phyloP scores from a whole-genome alignment of 1,284 basidiomycete genomes.

The Ustilago crameri region DNA sequence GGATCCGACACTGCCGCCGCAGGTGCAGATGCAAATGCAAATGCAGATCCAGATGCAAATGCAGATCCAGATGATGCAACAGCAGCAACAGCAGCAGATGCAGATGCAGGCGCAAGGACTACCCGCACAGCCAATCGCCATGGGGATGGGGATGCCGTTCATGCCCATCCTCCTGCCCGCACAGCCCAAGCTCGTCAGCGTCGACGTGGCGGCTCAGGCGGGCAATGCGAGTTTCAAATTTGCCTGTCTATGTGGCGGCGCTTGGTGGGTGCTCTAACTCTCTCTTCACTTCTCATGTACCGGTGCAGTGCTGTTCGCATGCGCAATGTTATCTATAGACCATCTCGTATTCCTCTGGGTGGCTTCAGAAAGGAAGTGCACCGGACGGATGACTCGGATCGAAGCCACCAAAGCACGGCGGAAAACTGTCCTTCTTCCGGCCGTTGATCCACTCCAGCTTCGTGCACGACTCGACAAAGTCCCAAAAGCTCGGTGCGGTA shows the following conservation, averaged over 20 bases:
- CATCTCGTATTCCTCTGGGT: no score
- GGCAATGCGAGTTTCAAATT: slow-evolving; percentile 7
- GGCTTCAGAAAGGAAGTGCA: slow-evolving; percentile 18
- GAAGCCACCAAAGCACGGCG: slow-evolving; percentile 31
- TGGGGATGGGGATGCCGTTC: slow-evolving; percentile 4
- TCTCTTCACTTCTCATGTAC: neutral
- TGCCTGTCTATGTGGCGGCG: slow-evolving; percentile 37
- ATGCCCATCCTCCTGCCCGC: slow-evolving; percentile 12
- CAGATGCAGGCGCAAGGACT: slow-evolving; percentile 8
- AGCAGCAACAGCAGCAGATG: slow-evolving; percentile 15
- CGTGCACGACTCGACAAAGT: slow-evolving; percentile 18
- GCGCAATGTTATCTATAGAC: no score
- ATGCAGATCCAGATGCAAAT: slow-evolving; percentile 28
- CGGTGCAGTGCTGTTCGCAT: no score
- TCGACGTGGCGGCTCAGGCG: slow-evolving; percentile 5
- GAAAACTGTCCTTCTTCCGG: slow-evolving; percentile 7
- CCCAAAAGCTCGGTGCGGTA: slow-evolving; percentile 42
- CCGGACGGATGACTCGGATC: slow-evolving; percentile 16
- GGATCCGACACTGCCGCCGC: slow-evolving; percentile 25
- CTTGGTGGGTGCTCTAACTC: slow-evolving; percentile 42
- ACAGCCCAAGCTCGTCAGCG: slow-evolving; percentile 15
- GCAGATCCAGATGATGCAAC: slow-evolving; percentile 26
- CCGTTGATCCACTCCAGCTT: slow-evolving; percentile 19
- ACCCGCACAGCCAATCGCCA: neutral
- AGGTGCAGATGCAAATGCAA: slow-evolving; percentile 35